Base-by-base conservation (phyloP, 2,329 filamentous ascomycete species). In the Metarhizium sp. region DNA sequence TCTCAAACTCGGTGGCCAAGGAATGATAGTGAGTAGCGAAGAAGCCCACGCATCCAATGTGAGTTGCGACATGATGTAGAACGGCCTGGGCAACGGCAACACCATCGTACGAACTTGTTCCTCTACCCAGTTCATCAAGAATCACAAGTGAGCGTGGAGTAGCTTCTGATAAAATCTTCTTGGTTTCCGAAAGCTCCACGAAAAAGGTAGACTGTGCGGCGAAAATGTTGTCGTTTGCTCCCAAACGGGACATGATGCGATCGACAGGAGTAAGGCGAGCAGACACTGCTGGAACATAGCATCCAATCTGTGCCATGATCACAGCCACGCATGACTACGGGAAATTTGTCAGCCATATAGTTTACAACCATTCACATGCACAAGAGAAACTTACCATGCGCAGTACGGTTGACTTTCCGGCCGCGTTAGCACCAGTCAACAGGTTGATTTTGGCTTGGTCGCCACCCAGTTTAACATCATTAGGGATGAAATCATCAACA, bases 221-320 rank as follows among this genome's bases (percentile, higher is more conserved):
- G 67, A 99, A 97, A 64, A 99, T 99, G 71, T 97, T 97, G 81
- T 99, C 94, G 66, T 97, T 96, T 50, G 94, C 94, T 10, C 94
- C 94, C 0, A 99, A 83, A 49, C 94, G 90, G 10, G 92, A 97
- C 94, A 99, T 99, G 76, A 99, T 97, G 54, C 94, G 89, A 68
- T 99, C 94, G 3, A 95, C 85, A 0, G 94, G 92, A 0, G 92
- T 97, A 48, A 99, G 78, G 2, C 80, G 84, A 1, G 94, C 94
- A 3, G 85, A 90, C 18, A 80, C 77, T 57, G 90, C 92, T 1
- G 94, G 94, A 1, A 99, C 84, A 62, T 95, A 88, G 69, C 92
- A 96, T 55, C 94, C 94, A 34, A 99, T 87, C 67, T 99, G 94
- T 0, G 94, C 94, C 83, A 99, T 92, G 63, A 99, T 97, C 51